phyloP scores from a whole-genome alignment of 192 early-diverging fungal species.

The Coemansia brasiliensis region DNA sequence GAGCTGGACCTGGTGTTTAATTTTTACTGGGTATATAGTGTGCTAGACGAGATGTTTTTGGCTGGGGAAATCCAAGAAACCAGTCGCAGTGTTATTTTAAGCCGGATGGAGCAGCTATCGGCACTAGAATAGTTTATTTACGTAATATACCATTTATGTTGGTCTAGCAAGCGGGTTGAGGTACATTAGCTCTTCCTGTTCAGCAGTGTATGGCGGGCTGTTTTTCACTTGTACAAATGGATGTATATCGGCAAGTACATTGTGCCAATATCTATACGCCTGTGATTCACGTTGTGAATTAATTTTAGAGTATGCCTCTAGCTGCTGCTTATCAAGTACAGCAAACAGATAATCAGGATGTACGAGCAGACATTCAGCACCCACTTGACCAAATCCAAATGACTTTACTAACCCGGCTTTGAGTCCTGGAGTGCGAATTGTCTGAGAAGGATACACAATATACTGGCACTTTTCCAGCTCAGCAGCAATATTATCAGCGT shows the following conservation, averaged over 20 bases:
- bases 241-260: constrained; percentile 78
- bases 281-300: constrained; percentile 64
- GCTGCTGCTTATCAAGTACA: constrained; percentile 67
- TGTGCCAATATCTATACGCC: constrained; percentile 88
- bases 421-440: constrained; percentile 87
- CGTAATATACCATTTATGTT: background rate
- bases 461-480: constrained; percentile 75
- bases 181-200: constrained; percentile 74
- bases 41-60: constrained; percentile 96
- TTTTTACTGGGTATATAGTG: constrained; percentile 96
- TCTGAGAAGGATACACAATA: constrained; percentile 80
- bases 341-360: constrained; percentile 86
- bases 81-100: constrained; percentile 74
- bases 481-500: constrained; percentile 56
- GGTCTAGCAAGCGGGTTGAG: constrained; percentile 68
- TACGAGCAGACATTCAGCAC: constrained; percentile 82
- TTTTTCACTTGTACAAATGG: constrained; percentile 85
- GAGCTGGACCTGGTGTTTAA: constrained; percentile 98
- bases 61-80: constrained; percentile 99
- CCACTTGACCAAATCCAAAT: constrained; percentile 95
- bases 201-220: constrained; percentile 81
- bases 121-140: constrained; percentile 58
- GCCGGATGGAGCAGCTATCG: constrained; percentile 74
- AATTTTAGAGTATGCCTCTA: constrained; percentile 67
- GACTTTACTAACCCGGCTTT: constrained; percentile 90